Evolutionary conservation across 1,284 basidiomycete genomes (phyloP), one percentile per base, ranked within the genome.

Genomic region (Butyriboletus appendiculatus): DNA sequence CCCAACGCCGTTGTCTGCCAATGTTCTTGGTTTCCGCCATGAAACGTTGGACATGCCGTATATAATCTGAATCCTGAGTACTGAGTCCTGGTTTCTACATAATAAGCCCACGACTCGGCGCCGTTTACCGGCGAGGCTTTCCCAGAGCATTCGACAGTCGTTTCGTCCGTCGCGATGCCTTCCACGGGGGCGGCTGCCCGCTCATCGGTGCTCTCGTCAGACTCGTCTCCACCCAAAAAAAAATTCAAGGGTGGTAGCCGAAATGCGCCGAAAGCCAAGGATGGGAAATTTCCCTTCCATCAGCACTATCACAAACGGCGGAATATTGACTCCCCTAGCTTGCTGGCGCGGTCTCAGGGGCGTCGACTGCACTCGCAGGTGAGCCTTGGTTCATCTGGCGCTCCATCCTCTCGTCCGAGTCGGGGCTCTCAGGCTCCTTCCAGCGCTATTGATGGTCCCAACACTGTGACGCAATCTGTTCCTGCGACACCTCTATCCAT

Each of bases 131-230:
- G 12, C 35, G 16, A 35, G 34, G 5, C 40, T 8, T 26, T 26
- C 24, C 16, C 24, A 26, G 16, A 15, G 10, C 14, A 20, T 28
- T 35, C 42, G 5, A 11, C 22, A 22, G 8, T 47, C 40, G 24
- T 45, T 44, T 52, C 32, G 16, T 18, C 35, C 47, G 43, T 51
- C 49, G 38, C 20, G 18, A 55, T 47, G 50, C 16, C 61, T 40
- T 52, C 39, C 20, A 35, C 49, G 22, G 50, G 22, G 45, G 39
- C 39, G 50, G 47, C 33, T 8, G 15, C 51, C 16, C 49, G 37
- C 44, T 32, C 51, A 22, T 37, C 26, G 32, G 37, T 12, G 41
- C 26, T 41, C 24, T 24, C 24, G 24, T 24, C 24, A 24, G 24
- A 24, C 28, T 47, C 40, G n/a, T 56, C 45, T n/a, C 20, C 51